phyloP scores from a whole-genome alignment of 208 protist genomes.

The Trypanosoma melophagium region DNA sequence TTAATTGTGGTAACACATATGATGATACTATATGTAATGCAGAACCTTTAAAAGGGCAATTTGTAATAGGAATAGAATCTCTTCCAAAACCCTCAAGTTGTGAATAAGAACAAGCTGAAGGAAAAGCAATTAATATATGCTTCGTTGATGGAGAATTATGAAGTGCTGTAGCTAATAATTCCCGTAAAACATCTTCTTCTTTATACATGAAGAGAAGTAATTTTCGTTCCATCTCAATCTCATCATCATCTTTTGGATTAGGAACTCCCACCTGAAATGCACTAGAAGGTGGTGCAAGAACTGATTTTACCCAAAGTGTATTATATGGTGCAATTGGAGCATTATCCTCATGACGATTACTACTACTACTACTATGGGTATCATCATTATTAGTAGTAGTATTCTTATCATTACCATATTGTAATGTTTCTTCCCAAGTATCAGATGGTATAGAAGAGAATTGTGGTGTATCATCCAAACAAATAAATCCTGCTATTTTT shows the following conservation, averaged over 20 bases:
- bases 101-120: slow-evolving; percentile 22
- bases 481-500: slow-evolving; percentile 40
- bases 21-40: slow-evolving; percentile 43
- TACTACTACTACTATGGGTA: background rate
- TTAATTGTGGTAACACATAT: slow-evolving; percentile 45
- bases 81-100: slow-evolving; percentile 19
- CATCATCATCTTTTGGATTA: slow-evolving; percentile 3
- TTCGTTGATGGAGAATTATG: slow-evolving; percentile 39
- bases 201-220: slow-evolving; percentile 27
- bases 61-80: slow-evolving; percentile 1
- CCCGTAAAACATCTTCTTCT: slow-evolving; percentile 28
- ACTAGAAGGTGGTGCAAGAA: slow-evolving; percentile 41
- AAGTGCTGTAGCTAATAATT: slow-evolving; percentile 50
- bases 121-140: slow-evolving; percentile 48
- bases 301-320: slow-evolving; percentile 72
- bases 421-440: slow-evolving; percentile 17
- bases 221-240: slow-evolving; percentile 17
- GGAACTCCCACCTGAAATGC: slow-evolving; percentile 20
- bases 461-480: slow-evolving; percentile 40
- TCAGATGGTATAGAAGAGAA: slow-evolving; percentile 13
- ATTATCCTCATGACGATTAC: background rate
- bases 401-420: background rate
- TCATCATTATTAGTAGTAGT: background rate
- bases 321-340: slow-evolving; percentile 41
- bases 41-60: slow-evolving; percentile 14